Conservation (phyloP, 306 rosid species). For the Canavalia gladiata region DNA sequence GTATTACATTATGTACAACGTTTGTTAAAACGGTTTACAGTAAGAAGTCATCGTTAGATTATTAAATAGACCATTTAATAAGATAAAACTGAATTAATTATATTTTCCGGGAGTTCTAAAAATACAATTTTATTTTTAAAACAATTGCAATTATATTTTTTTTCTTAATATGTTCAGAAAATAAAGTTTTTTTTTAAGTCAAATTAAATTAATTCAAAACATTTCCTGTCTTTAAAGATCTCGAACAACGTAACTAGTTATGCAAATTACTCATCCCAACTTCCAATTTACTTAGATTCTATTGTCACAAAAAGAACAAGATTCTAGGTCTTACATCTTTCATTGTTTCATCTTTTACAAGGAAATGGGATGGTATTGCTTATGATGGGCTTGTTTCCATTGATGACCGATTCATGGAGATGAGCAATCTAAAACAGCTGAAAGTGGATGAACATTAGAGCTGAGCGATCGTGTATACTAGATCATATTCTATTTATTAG, state of each 20-base stretch:
- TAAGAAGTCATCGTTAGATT: too few species aligned
- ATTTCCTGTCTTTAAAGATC: neutral
- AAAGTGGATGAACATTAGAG: slow-evolving; percentile 10
- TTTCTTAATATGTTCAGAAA: neutral
- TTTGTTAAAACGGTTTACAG: too few species aligned
- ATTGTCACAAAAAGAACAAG: too few species aligned
- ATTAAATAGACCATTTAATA: too few species aligned
- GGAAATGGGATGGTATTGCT: neutral
- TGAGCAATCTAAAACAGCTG: neutral
- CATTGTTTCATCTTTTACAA: neutral
- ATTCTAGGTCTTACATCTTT: neutral
- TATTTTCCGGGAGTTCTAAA: too few species aligned
- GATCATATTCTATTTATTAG: neutral
- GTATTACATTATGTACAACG: too few species aligned
- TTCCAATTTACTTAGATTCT: neutral
- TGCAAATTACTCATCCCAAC: slow-evolving; percentile 2
- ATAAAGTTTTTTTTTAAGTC: neutral
- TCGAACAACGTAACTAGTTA: neutral
- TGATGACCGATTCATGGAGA: neutral
- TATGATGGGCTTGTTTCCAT: neutral
- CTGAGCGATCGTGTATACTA: neutral
- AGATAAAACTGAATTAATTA: too few species aligned
- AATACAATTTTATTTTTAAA: too few species aligned
- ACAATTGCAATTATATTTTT: too few species aligned
- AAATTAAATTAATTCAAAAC: neutral